Evolutionary conservation across 2,329 filamentous ascomycete genomes (phyloP), one percentile per base, ranked within the genome.

Genomic region (Lecanosticta acicola): DNA sequence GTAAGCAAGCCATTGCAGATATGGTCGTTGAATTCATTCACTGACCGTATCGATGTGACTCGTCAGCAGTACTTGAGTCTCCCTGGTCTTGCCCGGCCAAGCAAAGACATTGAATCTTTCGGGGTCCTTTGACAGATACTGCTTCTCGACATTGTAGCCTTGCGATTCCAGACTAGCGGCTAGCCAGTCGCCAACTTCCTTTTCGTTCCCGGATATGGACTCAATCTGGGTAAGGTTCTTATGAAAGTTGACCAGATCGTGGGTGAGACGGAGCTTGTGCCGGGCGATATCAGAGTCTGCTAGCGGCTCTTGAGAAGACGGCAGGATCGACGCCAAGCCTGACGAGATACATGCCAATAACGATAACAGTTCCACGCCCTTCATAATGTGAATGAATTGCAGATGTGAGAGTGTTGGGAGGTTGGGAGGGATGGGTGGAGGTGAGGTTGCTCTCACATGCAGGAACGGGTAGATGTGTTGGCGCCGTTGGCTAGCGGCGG

Each of bases 21-120:
- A 29, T 11, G 11, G 16, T 17, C 35, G 11, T 19, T 5, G 17
- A 14, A 32, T 34, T 4, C 13, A 34, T 18, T 18, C 29, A 41
- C 59, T 71, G 33, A 79, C 80, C 2, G 78, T 81, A 59, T 96
- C 90, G 58, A 94, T 91, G 64, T 95, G 89, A 46, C 84, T 89
- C 1, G 82, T 82, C 1, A 90, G 67, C n/a, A 88, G 70, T 9
- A 87, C 71, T 26, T 74, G 75, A 1, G 81, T 77, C 8, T 74
- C 68, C 32, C 74, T 71, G 13, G 68, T 66, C 38, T 67, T 63
- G 18, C 68, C 68, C 2, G 71, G 67, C 49, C 78, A 88, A 1
- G 89, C 89, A 33, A 90, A 71, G 39, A 95, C 73, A 59, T 95
- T 95, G 72, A 84, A 89, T 34, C 85, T 76, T 24, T 67, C 63